Conservation (phyloP, 495 filamentous ascomycete species). For the Pseudoneurospora amorphoporcata region DNA sequence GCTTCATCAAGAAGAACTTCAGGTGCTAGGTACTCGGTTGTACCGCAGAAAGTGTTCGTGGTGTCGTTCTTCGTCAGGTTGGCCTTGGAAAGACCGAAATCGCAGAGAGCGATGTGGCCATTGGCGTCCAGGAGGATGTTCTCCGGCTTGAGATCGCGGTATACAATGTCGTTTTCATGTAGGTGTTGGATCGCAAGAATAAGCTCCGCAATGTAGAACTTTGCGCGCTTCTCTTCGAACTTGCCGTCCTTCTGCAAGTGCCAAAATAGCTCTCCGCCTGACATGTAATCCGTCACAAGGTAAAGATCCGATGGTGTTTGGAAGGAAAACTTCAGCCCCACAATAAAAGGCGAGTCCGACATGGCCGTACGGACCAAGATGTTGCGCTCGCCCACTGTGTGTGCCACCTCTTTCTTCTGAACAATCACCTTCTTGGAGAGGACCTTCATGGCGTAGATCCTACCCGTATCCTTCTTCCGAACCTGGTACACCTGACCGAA, state of each 20-base stretch:
- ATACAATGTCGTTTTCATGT: conserved; percentile 94
- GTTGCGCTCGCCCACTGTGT: conserved; percentile 93
- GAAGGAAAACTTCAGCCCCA: conserved; percentile 97
- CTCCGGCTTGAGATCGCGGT: conserved; percentile 94
- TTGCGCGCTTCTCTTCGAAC: conserved; percentile 88
- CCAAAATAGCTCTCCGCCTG: conserved; percentile 96
- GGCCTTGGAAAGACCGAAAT: conserved; percentile 95
- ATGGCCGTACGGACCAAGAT: conserved; percentile 94
- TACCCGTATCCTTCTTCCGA: conserved; percentile 90
- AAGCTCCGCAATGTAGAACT: conserved; percentile 97
- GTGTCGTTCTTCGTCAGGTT: conserved; percentile 93
- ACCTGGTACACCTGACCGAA: conserved; percentile 99
- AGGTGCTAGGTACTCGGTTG: conserved; percentile 92
- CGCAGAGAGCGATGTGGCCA: conserved; percentile 89
- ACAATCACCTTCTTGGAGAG: conserved; percentile 99
- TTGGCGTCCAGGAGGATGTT: conserved; percentile 91
- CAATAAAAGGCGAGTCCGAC: conserved; percentile 93
- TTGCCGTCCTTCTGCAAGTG: conserved; percentile 95
- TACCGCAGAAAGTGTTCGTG: conserved; percentile 98
- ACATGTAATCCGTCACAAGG: conserved; percentile 99
- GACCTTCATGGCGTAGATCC: conserved; percentile 99
- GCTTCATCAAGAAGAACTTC: conserved; percentile 92
- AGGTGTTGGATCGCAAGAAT: conserved; percentile 93
- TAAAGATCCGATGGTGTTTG: conserved; percentile 95
- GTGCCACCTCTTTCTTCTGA: conserved; percentile 97